Percentiles rank a stretch among this genome's conserved stretches.
These are phyloP conservation scores for Fusarium buxicola DNA, from an alignment of 2,329 filamentous ascomycete species.

Conservation along the genomic window DNA sequence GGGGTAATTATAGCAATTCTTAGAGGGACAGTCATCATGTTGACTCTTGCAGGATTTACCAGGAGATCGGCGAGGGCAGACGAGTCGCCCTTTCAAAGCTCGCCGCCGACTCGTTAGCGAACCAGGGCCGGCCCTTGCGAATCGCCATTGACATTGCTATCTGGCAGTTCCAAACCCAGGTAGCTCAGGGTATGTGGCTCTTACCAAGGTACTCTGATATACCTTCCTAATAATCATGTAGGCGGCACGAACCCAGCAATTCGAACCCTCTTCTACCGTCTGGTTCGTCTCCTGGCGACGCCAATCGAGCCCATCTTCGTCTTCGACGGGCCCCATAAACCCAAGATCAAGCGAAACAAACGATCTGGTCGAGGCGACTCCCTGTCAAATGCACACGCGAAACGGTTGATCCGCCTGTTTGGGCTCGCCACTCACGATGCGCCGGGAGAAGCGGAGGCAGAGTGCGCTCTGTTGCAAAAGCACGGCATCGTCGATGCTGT, in stretches of 20 bases:
- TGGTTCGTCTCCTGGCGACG: slow-evolving; percentile 79
- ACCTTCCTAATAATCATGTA: slow-evolving; percentile 44
- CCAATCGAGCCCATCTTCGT: slow-evolving; percentile 91
- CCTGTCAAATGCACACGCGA: slow-evolving; percentile 80
- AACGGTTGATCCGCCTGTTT: slow-evolving; percentile 85
- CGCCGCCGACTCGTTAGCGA: slow-evolving; percentile 79
- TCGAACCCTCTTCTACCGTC: slow-evolving; percentile 91
- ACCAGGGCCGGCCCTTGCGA: slow-evolving; percentile 77
- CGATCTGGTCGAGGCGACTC: slow-evolving; percentile 73
- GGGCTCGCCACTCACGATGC: slow-evolving; percentile 87
- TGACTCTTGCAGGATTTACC: slow-evolving; percentile 76
- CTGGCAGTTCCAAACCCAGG: slow-evolving; percentile 95
- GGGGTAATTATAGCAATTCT: slow-evolving; percentile 57
- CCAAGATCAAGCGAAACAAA: slow-evolving; percentile 89
- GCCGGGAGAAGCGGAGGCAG: slow-evolving; percentile 94
- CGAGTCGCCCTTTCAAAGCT: slow-evolving; percentile 86
- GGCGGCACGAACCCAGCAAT: slow-evolving; percentile 91
- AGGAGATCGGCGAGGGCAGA: slow-evolving; percentile 84
- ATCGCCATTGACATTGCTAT: slow-evolving; percentile 96
- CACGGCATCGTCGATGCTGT: slow-evolving; percentile 91
- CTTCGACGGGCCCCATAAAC: slow-evolving; percentile 88
- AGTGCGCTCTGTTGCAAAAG: slow-evolving; percentile 88
- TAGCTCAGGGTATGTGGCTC: slow-evolving; percentile 70
- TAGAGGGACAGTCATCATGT: background rate
- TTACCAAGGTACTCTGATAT: background rate